A percentile compares a stretch with the other conserved stretches of the same genome.
Conservation (phyloP, 2,329 filamentous ascomycete genomes). For the Pseudogymnoascus sp. region DNA sequence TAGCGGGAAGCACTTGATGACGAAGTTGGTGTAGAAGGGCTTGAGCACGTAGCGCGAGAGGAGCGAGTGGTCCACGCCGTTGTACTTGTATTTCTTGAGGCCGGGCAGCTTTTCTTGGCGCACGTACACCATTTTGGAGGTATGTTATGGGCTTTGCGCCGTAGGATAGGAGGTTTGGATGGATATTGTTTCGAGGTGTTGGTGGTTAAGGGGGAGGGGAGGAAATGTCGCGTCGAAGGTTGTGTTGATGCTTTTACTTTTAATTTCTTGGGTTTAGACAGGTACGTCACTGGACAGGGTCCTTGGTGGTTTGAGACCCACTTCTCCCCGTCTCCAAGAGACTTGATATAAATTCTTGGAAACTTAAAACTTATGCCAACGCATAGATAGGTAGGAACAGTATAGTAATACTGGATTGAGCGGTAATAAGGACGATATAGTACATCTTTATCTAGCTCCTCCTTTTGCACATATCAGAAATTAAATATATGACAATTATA, state of each 20-base stretch:
- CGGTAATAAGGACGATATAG: not conserved
- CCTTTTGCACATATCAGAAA: not conserved
- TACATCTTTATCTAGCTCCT: not conserved
- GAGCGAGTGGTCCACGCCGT: constrained; percentile 80
- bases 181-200: not conserved
- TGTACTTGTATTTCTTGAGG: constrained; percentile 94
- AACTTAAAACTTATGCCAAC: not conserved
- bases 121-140: constrained; percentile 76
- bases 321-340: not conserved
- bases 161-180: not conserved
- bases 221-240: not conserved
- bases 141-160: not conserved
- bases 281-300: constrained; percentile 1
- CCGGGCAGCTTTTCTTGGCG: constrained; percentile 82
- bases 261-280: constrained; percentile 1
- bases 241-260: not conserved
- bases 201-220: not conserved
- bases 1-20: constrained; percentile 92
- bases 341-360: not conserved
- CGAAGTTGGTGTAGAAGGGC: constrained; percentile 92
- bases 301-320: not conserved
- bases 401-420: too few relatives aligned
- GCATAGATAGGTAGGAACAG: not conserved
- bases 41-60: constrained; percentile 90
- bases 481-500: not conserved